Base-by-base conservation (phyloP, 1,139 yeast genomes). In the Sugiyamaella sp. region DNA sequence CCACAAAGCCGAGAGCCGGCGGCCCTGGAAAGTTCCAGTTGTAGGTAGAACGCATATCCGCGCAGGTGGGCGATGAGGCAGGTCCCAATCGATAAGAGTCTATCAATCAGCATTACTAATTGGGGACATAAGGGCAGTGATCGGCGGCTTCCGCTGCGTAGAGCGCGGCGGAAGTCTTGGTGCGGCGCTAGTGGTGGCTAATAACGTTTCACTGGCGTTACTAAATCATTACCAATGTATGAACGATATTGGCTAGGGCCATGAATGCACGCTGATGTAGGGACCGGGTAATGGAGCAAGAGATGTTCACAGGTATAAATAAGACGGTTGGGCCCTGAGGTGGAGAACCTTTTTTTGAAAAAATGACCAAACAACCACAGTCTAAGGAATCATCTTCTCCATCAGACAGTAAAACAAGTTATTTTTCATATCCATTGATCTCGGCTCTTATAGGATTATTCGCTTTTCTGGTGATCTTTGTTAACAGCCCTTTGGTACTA, bases 371-470 rank as follows among this genome's bases (percentile, higher is more conserved):
- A 40, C 39, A 33, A 27, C 20, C 21, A 40, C 25, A 40, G 19
- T 21, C 21, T 16, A 21, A 29, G 8, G 42, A 10, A 27, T 16
- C 32, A 35, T 2, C 16, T n/a, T 37, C 27, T 33, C 25, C 49
- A 35, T 14, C 35, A 14, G 33, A 20, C 29, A 19, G n/a, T 14
- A 38, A 44, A 6, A 44, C 20, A 17, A 17, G 5, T 44, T 16
- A 32, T 14, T 32, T 21, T 43, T 32, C 20, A 5, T 32, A 43
- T 16, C 33, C 19, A 4, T 21, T 50, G 9, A 20, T 50, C 20
- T 50, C 48, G 8, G 40, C 37, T 41, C 39, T 47, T 32, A 43
- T 51, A 51, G 53, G 50, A 17, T 27, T 48, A 20, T 19, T 52
- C 16, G 46, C 51, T 20, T 12, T 50, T n/a, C 35, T 29, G 14